These are phyloP conservation scores for Pseudogymnoascus sp. DNA, from an alignment of 2,329 filamentous ascomycete genomes.

Conservation along the genomic window DNA sequence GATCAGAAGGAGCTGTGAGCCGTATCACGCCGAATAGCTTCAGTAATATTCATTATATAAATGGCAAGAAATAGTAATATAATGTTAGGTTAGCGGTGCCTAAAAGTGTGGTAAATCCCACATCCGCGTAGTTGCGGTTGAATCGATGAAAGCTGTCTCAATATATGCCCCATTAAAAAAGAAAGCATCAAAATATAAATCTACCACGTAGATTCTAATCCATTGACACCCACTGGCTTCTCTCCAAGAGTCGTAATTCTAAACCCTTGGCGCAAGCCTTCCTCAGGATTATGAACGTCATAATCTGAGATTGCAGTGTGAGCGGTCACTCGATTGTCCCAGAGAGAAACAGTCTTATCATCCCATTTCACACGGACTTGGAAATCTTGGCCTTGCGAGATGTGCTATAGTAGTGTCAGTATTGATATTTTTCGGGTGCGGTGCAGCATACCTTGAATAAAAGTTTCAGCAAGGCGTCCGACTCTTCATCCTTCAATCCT, in stretches of 20 bases:
- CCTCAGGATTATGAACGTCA: constrained; percentile 34
- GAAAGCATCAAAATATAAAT: background rate
- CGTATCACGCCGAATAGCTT: background rate
- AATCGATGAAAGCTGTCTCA: background rate
- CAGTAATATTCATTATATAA: background rate
- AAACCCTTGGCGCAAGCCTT: constrained; percentile 36
- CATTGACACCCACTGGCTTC: constrained; percentile 32
- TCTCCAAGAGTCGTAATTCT: constrained; percentile 36
- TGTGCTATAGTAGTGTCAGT: constrained; percentile 59
- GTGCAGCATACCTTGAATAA: constrained; percentile 42
- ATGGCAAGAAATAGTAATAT: background rate
- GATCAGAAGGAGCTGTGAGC: background rate
- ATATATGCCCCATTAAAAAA: background rate
- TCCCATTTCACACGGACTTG: constrained; percentile 70
- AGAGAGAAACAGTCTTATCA: constrained; percentile 67
- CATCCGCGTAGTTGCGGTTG: background rate
- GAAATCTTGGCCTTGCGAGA: constrained; percentile 62
- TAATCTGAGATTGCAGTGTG: constrained; percentile 40
- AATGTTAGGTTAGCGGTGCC: background rate
- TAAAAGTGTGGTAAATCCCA: background rate
- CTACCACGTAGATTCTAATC: constrained; percentile 33
- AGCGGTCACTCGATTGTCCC: constrained; percentile 58
- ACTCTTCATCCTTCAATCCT: constrained; percentile 78
- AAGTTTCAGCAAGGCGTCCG: constrained; percentile 66
- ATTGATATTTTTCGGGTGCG: constrained; percentile 27